Conservation (phyloP, 805 yeast genomes). For the Kuraishia molischiana region DNA sequence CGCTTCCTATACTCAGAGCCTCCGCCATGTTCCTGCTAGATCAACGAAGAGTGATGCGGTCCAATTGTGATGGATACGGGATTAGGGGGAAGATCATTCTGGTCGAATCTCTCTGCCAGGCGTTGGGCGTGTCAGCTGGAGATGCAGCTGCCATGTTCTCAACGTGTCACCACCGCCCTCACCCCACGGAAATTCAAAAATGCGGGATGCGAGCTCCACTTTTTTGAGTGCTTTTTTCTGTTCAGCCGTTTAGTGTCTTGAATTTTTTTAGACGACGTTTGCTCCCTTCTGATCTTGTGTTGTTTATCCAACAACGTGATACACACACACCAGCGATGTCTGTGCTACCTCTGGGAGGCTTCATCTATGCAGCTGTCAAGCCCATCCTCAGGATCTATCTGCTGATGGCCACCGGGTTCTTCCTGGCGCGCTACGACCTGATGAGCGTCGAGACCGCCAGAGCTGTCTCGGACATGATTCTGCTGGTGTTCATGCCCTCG, state of each 20-base stretch:
- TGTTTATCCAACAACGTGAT: no score
- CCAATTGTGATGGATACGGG: no score
- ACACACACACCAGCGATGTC: neutral
- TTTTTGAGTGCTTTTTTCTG: no score
- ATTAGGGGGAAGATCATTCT: no score
- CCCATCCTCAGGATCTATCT: conserved; percentile 71
- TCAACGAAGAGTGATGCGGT: no score
- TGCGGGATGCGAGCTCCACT: no score
- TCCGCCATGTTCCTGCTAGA: neutral
- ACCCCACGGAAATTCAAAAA: no score
- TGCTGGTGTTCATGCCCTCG: conserved; percentile 56
- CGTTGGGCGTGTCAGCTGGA: neutral
- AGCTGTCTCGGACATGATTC: conserved; percentile 54
- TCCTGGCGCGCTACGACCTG: conserved; percentile 46
- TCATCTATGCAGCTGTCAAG: conserved; percentile 53
- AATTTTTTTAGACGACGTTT: no score
- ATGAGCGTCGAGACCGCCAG: conserved; percentile 52
- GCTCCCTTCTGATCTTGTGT: no score
- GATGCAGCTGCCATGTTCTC: neutral
- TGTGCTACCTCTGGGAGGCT: conserved; percentile 8
- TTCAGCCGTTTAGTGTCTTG: no score
- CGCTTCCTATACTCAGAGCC: conserved; percentile 49
- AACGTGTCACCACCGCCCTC: neutral
- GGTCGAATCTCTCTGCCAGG: neutral
- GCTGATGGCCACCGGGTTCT: conserved; percentile 59